Evolutionary conservation across 225 moss, liverwort and hornwort genomes (phyloP).

Genomic region (Antitrichia curtipendula): DNA sequence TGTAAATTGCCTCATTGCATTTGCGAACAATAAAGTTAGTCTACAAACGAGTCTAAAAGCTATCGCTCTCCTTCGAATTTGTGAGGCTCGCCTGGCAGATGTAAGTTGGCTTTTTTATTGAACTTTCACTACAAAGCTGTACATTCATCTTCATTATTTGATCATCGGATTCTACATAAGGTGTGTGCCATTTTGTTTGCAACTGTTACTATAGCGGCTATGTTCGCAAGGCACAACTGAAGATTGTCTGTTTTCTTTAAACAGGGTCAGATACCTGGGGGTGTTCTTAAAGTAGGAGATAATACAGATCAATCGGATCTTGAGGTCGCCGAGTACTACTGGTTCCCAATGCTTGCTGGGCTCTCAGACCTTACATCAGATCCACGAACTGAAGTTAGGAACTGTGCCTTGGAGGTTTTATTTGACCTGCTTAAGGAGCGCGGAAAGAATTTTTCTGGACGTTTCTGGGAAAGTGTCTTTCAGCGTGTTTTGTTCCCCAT

Average conservation of each 20-base stretch:
- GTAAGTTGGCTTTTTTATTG: conserved; percentile 15
- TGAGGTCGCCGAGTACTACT: conserved; percentile 98
- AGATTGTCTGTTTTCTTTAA: not conserved
- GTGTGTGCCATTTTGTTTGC: not conserved
- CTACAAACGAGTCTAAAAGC: conserved; percentile 91
- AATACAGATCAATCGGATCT: conserved; percentile 65
- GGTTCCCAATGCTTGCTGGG: conserved; percentile 99
- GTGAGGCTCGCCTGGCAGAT: conserved; percentile 97
- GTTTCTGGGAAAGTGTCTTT: conserved; percentile 99
- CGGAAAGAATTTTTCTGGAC: conserved; percentile 80
- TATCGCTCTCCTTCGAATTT: conserved; percentile 93
- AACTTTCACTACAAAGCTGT: not conserved
- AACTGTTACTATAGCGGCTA: not conserved
- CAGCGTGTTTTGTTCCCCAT: conserved; percentile 97
- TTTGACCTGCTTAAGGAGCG: conserved; percentile 96
- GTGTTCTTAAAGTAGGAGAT: conserved; percentile 56
- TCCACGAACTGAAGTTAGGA: conserved; percentile 89
- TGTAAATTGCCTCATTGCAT: conserved; percentile 95
- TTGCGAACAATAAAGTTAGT: conserved; percentile 94
- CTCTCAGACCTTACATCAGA: conserved; percentile 98
- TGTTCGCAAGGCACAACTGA: not conserved
- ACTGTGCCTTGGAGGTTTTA: conserved; percentile 94
- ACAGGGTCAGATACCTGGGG: conserved; percentile 81
- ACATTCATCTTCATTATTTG: not conserved
- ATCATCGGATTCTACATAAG: not conserved